These are phyloP conservation scores for Aureobasidium sp. DNA, from an alignment of 2,329 filamentous ascomycete genomes.

Conservation along the genomic window DNA sequence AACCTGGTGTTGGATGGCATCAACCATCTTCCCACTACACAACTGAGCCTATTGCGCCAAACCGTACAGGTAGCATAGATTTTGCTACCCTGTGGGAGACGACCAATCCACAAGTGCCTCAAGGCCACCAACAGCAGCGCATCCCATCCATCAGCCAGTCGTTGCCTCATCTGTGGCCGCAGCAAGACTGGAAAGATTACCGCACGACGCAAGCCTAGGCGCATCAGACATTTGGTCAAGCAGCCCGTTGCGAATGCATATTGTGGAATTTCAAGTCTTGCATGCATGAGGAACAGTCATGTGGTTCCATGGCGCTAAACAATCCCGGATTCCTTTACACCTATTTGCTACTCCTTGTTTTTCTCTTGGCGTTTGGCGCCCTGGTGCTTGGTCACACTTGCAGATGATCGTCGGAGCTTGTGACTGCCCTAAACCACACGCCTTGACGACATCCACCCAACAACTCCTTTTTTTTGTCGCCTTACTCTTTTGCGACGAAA, in stretches of 20 bases:
- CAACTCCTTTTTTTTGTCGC: neutral
- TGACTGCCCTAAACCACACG: neutral
- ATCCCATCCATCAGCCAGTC: slow-evolving; percentile 15
- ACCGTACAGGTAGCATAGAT: slow-evolving; percentile 20
- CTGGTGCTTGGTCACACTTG: slow-evolving; percentile 9
- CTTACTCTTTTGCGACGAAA: neutral
- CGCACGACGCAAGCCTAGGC: slow-evolving; percentile 12
- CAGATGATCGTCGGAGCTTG: slow-evolving; percentile 2
- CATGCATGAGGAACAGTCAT: slow-evolving; percentile 2
- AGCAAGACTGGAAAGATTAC: slow-evolving; percentile 11
- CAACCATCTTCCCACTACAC: slow-evolving; percentile 25
- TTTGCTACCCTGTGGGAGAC: slow-evolving; percentile 15
- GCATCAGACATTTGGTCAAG: neutral
- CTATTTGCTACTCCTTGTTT: neutral
- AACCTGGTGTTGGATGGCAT: slow-evolving; percentile 23
- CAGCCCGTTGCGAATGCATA: neutral
- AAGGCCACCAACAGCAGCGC: slow-evolving; percentile 13
- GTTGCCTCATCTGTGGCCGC: slow-evolving; percentile 10
- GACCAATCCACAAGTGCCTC: neutral
- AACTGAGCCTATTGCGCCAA: slow-evolving; percentile 20
- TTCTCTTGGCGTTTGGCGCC: slow-evolving; percentile 4
- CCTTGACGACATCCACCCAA: neutral
- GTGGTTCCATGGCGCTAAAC: neutral
- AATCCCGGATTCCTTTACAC: neutral
- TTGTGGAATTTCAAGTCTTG: neutral